Base-by-base conservation (phyloP, 805 yeast species). In the Kuraishia hungarica region DNA sequence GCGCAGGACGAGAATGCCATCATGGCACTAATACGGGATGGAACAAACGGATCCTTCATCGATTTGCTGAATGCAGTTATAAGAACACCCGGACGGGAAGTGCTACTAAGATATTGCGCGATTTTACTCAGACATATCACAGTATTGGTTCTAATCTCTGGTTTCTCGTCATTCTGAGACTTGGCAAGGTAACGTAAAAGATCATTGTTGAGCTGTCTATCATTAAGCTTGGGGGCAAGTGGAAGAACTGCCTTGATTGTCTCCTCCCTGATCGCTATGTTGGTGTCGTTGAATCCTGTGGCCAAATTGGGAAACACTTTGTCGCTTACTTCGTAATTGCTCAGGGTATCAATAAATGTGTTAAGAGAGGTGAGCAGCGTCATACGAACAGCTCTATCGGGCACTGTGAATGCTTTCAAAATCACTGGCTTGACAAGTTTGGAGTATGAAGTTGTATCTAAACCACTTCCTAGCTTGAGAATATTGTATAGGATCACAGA, bases 231-330 rank as follows among this genome's bases (percentile, higher is more conserved):
- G 21, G 83, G 81, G 1, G 84, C 81, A 26, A 92, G 71, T 8
- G 65, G 64, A 2, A 82, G 72, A 20, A 81, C 71, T 2, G 90
- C 80, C 52, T 84, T 86, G 46, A 93, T 73, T 0, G 97, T 88
- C 53, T 85, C 89, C 60, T 87, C 87, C 59, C 97, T 75, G 48
- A 93, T 82, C n/a, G 85, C 77, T 2, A 84, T 79, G 65, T 89
- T 92, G 0, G 94, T 82, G 66, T 93, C 99, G 39, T 84, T 81
- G 62, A 93, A 87, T 0, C 99, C 98, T 19, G 86, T 82, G n/a
- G 85, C 70, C 61, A 88, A 75, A 51, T 78, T 78, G 10, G 81
- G 80, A 67, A 88, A 89, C 0, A 94, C 77, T 60, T 80, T 83
- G 59, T 79, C 83, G 59, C 86, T 86, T 2, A 92, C 79, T 29